phyloP scores from a whole-genome alignment of 345 rosid genomes.

The Sonneratia caseolaris region DNA sequence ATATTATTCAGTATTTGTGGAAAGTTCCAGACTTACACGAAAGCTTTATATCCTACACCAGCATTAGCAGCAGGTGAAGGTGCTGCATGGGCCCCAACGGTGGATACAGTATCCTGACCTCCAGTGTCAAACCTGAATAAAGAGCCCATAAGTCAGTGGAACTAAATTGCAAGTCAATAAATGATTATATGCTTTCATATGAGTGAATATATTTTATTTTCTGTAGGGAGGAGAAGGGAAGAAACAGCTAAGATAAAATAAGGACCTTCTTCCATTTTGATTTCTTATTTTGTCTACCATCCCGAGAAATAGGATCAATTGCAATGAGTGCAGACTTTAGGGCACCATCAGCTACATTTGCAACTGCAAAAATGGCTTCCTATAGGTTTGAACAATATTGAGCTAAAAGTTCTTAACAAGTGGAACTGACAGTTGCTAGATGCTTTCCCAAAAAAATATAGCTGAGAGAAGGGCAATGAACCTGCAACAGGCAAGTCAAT shows the following conservation, averaged over 20 bases:
- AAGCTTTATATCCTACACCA: constrained; percentile 84
- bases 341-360: constrained; percentile 32
- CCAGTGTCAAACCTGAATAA: constrained; percentile 65
- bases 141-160: neutral
- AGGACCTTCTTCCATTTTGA: constrained; percentile 94
- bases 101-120: constrained; percentile 51
- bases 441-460: neutral
- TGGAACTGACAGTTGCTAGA: no score
- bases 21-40: constrained; percentile 47
- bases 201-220: neutral
- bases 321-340: constrained; percentile 29
- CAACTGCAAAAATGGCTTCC: constrained; percentile 21
- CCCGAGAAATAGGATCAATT: constrained; percentile 39
- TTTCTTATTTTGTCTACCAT: constrained; percentile 77
- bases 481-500: constrained; percentile 60
- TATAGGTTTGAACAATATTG: neutral
- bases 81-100: constrained; percentile 51
- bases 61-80: constrained; percentile 56
- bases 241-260: neutral
- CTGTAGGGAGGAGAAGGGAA: neutral
- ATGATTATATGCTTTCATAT: neutral
- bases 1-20: neutral
- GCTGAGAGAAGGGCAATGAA: constrained; percentile 7
- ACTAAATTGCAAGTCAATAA: neutral
- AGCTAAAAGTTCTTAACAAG: neutral